Conservation (phyloP, 164 flowering plant species). For the Platanus orientalis region DNA sequence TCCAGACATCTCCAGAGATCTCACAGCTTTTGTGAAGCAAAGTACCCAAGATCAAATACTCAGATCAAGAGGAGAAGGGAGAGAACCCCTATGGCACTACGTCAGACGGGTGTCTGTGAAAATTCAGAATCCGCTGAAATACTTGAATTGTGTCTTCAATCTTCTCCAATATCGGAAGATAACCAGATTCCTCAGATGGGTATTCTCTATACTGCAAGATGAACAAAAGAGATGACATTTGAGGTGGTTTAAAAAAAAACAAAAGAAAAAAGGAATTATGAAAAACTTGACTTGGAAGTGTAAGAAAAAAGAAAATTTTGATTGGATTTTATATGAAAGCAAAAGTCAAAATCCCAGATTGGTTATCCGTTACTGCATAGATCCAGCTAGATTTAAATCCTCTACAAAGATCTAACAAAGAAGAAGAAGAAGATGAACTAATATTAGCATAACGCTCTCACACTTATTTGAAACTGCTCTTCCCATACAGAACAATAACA, state of each 20-base stretch:
- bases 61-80: background rate
- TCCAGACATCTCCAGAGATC: conserved; percentile 47
- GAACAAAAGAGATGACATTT: background rate
- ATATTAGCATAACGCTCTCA: background rate
- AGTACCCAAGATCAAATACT: conserved; percentile 15
- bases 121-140: background rate
- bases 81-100: background rate
- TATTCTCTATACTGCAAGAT: background rate
- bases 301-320: conserved; percentile 8
- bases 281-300: background rate
- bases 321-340: background rate
- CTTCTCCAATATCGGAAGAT: no score
- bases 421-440: background rate
- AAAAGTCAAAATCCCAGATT: background rate
- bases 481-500: background rate
- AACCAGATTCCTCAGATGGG: no score
- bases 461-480: no score
- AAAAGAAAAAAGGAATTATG: background rate
- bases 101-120: background rate
- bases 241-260: no score
- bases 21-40: conserved; percentile 7
- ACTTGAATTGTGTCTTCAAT: background rate
- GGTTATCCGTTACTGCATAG: background rate
- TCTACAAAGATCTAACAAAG: background rate
- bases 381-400: conserved; percentile 4